Conservation (phyloP, 192 early-diverging fungal species). For the Jimgerdemannia flammicorona region DNA sequence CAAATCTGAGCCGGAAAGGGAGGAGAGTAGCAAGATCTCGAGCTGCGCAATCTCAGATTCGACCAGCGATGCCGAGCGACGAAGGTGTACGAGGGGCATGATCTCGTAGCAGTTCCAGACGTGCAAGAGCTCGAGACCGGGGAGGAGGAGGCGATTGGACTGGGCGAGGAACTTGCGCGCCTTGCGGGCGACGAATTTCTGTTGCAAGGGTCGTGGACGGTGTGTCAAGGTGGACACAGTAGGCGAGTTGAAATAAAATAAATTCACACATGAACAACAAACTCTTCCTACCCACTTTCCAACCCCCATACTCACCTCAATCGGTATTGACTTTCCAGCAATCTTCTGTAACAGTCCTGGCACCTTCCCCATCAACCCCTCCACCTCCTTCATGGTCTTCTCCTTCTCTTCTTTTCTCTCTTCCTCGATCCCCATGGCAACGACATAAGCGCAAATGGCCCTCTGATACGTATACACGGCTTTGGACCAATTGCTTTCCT, state of each 20-base stretch:
- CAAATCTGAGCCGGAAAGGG: slow-evolving; percentile 27
- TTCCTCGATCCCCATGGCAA: not conserved
- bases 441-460: slow-evolving; percentile 54
- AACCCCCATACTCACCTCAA: slow-evolving; percentile 55
- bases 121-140: slow-evolving; percentile 73
- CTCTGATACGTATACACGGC: slow-evolving; percentile 75
- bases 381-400: slow-evolving; percentile 41
- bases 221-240: too few relatives aligned
- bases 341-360: slow-evolving; percentile 67
- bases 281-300: not conserved
- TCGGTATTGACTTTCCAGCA: slow-evolving; percentile 79
- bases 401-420: slow-evolving; percentile 38
- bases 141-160: slow-evolving; percentile 63
- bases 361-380: slow-evolving; percentile 62
- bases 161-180: slow-evolving; percentile 69
- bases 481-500: slow-evolving; percentile 85
- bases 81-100: slow-evolving; percentile 41
- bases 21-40: slow-evolving; percentile 26
- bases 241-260: too few relatives aligned
- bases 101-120: slow-evolving; percentile 71
- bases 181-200: slow-evolving; percentile 84
- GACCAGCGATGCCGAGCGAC: slow-evolving; percentile 16
- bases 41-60: slow-evolving; percentile 24
- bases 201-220: not conserved
- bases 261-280: too few relatives aligned